Evolutionary conservation across 208 protist genomes (phyloP).

Genomic region (Trypanosomatidae sp.): DNA sequence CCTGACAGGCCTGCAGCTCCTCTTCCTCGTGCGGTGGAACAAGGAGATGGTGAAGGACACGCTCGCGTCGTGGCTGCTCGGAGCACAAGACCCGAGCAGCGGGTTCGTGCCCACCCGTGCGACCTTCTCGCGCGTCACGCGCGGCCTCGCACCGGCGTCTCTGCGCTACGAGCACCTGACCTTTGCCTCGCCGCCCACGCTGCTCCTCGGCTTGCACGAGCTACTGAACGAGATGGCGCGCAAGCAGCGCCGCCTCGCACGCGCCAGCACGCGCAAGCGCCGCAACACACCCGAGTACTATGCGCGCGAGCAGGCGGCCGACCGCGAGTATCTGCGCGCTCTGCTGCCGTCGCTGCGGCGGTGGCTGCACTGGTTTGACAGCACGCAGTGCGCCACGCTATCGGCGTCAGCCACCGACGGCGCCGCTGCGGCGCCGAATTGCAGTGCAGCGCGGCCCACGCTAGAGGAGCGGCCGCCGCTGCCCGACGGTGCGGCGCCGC

Average conservation of each 20-base stretch:
- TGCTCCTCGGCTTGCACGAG: constrained; percentile 49
- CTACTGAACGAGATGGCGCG: constrained; percentile 31
- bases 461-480: constrained; percentile 36
- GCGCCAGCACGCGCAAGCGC: constrained; percentile 13
- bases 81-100: constrained; percentile 30
- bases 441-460: constrained; percentile 9
- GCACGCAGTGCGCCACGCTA: constrained; percentile 36
- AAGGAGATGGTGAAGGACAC: constrained; percentile 68
- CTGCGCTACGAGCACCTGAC: constrained; percentile 39
- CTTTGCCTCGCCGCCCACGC: constrained; percentile 36
- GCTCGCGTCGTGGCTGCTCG: constrained; percentile 58
- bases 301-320: constrained; percentile 14
- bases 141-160: constrained; percentile 16
- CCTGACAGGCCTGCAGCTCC: constrained; percentile 49
- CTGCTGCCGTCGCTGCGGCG: constrained; percentile 35
- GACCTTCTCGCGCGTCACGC: constrained; percentile 16
- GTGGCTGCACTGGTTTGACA: constrained; percentile 64
- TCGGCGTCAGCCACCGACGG: constrained; percentile 1
- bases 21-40: constrained; percentile 64
- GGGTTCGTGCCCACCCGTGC: constrained; percentile 55
- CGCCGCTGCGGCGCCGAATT: constrained; percentile 10
- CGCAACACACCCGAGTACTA: constrained; percentile 37
- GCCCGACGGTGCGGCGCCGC: constrained; percentile 13
- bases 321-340: constrained; percentile 28
- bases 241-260: constrained; percentile 13